These are phyloP conservation scores for Wickerhamomyces xylosicus DNA, from an alignment of 805 yeast genomes.

Conservation along the genomic window DNA sequence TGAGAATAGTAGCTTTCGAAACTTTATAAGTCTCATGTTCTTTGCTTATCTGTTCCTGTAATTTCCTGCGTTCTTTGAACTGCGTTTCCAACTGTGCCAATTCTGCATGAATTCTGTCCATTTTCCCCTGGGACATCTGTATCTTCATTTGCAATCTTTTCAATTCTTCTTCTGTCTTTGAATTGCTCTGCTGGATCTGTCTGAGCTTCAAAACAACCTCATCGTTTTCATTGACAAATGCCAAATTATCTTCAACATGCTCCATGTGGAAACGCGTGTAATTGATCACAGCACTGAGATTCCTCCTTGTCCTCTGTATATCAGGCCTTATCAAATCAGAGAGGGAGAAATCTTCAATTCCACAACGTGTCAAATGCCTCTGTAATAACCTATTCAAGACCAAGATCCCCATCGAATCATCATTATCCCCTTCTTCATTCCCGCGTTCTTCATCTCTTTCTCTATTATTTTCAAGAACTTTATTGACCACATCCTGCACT, in stretches of 20 bases:
- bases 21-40: background rate
- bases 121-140: background rate
- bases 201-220: background rate
- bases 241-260: background rate
- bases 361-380: background rate
- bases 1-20: background rate
- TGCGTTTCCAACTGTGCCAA: background rate
- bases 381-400: background rate
- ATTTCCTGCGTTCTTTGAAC: background rate
- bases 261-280: background rate
- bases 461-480: background rate
- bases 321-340: background rate
- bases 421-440: background rate
- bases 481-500: background rate
- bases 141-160: background rate
- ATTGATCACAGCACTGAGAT: background rate
- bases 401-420: background rate
- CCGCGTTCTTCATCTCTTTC: background rate
- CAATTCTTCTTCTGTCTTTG: background rate
- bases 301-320: background rate
- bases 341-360: background rate
- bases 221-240: background rate
- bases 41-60: background rate
- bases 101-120: background rate
- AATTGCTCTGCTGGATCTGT: background rate